These are phyloP conservation scores for Datura wrightii DNA, from an alignment of 257 asterid species.

Conservation along the genomic window DNA sequence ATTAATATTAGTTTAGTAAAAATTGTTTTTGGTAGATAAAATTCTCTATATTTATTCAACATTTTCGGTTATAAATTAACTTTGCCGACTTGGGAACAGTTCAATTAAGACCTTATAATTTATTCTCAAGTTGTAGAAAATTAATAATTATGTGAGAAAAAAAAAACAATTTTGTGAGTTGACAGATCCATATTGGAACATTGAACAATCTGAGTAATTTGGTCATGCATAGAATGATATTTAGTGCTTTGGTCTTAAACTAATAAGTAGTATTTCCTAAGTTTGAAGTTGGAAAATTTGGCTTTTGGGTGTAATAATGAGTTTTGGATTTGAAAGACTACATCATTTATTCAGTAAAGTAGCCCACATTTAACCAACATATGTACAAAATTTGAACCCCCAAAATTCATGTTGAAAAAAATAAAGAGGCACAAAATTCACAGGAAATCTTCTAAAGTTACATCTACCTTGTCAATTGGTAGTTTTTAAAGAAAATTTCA, in stretches of 20 bases:
- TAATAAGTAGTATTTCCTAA: not conserved
- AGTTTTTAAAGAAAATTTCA: not conserved
- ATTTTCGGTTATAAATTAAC: slow-evolving; percentile 7
- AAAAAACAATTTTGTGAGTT: not conserved
- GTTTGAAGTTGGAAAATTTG: slow-evolving; percentile 18
- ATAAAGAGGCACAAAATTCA: not conserved
- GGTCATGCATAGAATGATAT: not conserved
- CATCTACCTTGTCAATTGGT: slow-evolving; percentile 8
- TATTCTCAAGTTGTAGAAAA: not conserved
- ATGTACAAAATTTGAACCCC: slow-evolving; percentile 4
- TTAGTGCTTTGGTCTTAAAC: slow-evolving; percentile 22
- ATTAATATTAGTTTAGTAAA: not conserved
- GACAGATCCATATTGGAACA: not conserved
- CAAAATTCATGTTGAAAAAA: not conserved
- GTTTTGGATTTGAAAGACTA: not conserved
- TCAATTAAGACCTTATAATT: not conserved
- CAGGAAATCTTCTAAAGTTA: not conserved
- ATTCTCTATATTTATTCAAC: not conserved
- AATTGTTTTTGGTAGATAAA: not conserved
- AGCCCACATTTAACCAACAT: slow-evolving; percentile 12
- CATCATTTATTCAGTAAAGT: not conserved
- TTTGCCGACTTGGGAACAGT: not conserved
- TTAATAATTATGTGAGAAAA: not conserved
- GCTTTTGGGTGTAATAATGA: slow-evolving; percentile 23
- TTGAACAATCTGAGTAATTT: not conserved